phyloP scores from a whole-genome alignment of 2,329 filamentous ascomycete genomes.

The Monosporascus sp. region DNA sequence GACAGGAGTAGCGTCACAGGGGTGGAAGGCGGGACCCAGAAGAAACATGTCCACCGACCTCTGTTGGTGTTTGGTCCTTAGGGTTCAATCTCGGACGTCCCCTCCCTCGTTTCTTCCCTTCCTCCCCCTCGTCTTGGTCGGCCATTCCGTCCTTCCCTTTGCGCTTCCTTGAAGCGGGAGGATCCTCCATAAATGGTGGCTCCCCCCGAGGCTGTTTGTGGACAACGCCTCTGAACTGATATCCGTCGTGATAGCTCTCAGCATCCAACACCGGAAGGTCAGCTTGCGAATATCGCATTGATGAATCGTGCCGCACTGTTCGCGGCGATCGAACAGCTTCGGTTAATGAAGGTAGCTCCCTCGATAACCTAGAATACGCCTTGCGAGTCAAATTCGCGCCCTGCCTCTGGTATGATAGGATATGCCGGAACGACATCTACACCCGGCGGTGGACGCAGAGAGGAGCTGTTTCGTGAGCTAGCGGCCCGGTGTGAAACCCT shows the following conservation, averaged over 20 bases:
- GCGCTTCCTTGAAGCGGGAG: conserved; percentile 25
- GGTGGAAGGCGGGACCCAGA: conserved; percentile 2
- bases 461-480: neutral
- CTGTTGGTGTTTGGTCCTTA: conserved; percentile 71
- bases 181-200: conserved; percentile 13
- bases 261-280: conserved; percentile 41
- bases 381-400: neutral
- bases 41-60: conserved; percentile 52
- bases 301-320: conserved; percentile 4
- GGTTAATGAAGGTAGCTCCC: neutral
- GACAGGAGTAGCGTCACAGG: neutral
- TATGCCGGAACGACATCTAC: neutral
- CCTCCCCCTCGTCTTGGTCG: conserved; percentile 34
- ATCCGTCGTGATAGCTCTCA: conserved; percentile 38
- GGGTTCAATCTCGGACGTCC: conserved; percentile 71
- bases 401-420: neutral
- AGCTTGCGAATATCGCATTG: conserved; percentile 27
- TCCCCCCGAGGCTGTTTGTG: conserved; percentile 11
- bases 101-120: conserved; percentile 56
- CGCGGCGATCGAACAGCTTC: neutral
- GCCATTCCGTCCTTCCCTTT: conserved; percentile 24
- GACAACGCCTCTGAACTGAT: conserved; percentile 10
- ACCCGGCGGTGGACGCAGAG: neutral
- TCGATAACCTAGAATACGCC: neutral
- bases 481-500: neutral